Percentiles rank a stretch among this genome's conserved stretches.
phyloP scores from a whole-genome alignment of 345 rosid species.

The Fremontodendron californicum region DNA sequence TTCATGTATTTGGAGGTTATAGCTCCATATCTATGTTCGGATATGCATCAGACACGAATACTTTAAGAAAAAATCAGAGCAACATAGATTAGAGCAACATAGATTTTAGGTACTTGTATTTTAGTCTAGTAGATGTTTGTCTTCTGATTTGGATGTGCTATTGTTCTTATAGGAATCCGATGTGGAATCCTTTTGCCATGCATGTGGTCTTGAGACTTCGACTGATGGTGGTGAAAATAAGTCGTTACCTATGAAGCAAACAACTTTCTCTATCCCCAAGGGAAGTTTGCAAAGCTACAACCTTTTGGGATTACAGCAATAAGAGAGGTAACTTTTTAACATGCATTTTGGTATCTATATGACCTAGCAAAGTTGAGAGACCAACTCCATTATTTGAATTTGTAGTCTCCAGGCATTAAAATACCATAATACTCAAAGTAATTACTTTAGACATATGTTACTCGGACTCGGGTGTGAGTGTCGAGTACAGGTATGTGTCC shows the following conservation, averaged over 20 bases:
- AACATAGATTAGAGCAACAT: too few species aligned
- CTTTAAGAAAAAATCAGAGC: not conserved
- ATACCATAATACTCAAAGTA: not conserved
- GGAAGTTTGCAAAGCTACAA: constrained; percentile 38
- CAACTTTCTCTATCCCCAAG: constrained; percentile 49
- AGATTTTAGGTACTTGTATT: not conserved
- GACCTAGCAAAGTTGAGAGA: not conserved
- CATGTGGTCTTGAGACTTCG: constrained; percentile 67
- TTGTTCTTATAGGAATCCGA: constrained; percentile 55
- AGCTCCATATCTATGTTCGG: not conserved
- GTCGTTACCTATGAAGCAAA: constrained; percentile 63
- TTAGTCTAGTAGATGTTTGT: not conserved
- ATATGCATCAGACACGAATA: not conserved
- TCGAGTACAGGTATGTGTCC: too few species aligned
- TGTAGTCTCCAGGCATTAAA: not conserved
- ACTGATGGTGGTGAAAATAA: constrained; percentile 50
- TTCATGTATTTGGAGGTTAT: not conserved
- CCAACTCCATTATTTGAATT: not conserved
- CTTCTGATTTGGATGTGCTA: not conserved
- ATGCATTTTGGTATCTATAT: not conserved
- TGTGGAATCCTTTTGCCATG: constrained; percentile 60
- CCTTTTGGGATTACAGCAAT: constrained; percentile 39
- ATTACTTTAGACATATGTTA: not conserved
- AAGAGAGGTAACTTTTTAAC: constrained; percentile 19
- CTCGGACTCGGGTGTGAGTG: too few species aligned